These are phyloP conservation scores for Boletellus deceptivus DNA, from an alignment of 1,284 basidiomycete genomes.

Conservation along the genomic window DNA sequence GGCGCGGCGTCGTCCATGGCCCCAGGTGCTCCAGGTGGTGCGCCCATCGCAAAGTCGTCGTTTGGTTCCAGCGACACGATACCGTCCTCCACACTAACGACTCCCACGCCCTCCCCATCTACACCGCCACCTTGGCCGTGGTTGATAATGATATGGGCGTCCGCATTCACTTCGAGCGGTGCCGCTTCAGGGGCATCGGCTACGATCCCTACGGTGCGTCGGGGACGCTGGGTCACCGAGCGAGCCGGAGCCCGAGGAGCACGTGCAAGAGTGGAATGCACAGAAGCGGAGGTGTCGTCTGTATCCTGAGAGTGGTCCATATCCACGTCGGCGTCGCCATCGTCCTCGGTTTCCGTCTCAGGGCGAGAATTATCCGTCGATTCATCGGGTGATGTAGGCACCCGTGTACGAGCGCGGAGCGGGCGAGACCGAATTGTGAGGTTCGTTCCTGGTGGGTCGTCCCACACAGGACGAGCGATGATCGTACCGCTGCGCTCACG, in stretches of 20 bases:
- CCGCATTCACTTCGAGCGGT: conserved; percentile 46
- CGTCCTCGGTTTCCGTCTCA: conserved; percentile 75
- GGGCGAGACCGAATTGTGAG: conserved; percentile 32
- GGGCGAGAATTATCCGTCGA: conserved; percentile 58
- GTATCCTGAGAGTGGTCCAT: conserved; percentile 46
- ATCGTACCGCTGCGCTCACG: conserved; percentile 76
- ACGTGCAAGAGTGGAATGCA: conserved; percentile 38
- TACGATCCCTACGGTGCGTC: conserved; percentile 62
- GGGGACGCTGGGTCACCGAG: conserved; percentile 37
- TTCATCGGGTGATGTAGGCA: conserved; percentile 49
- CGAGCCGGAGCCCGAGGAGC: conserved; percentile 40
- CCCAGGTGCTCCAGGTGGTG: conserved; percentile 79
- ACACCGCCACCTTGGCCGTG: conserved; percentile 47
- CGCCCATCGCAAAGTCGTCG: conserved; percentile 84
- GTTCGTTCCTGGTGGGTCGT: conserved; percentile 35
- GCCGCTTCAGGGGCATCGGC: conserved; percentile 48
- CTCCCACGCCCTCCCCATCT: conserved; percentile 38
- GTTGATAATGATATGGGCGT: conserved; percentile 70
- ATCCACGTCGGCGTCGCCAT: conserved; percentile 58
- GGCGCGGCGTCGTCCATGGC: conserved; percentile 50
- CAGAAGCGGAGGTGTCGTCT: conserved; percentile 34
- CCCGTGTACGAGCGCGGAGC: conserved; percentile 31
- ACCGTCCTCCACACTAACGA: conserved; percentile 65
- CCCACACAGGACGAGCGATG: conserved; percentile 64
- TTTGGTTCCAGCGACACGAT: conserved; percentile 69